phyloP scores from a whole-genome alignment of 495 filamentous ascomycete species.

The Usnea hakonensis region DNA sequence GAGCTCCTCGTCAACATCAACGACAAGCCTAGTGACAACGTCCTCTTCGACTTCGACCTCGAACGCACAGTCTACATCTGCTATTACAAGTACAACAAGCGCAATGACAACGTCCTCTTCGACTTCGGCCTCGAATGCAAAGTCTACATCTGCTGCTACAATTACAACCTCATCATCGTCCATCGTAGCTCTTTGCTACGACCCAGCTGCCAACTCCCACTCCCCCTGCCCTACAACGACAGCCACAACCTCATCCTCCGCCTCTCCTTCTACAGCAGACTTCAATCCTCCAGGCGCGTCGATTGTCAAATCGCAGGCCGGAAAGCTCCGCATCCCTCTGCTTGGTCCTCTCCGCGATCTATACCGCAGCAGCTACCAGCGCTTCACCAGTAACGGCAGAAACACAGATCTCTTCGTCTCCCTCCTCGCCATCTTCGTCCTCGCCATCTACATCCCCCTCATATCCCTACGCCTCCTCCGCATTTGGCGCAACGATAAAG shows the following conservation, averaged over 20 bases:
- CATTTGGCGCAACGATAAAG: background rate
- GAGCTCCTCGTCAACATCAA: background rate
- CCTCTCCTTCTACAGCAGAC: background rate
- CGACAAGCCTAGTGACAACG: too few species aligned
- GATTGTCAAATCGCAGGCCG: background rate
- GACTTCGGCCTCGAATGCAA: background rate
- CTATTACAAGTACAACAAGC: background rate
- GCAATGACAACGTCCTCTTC: too few species aligned
- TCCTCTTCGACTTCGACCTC: background rate
- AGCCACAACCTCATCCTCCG: background rate
- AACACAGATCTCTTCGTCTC: background rate
- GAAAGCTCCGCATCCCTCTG: background rate
- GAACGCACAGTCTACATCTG: background rate
- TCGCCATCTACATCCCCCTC: background rate
- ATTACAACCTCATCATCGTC: background rate
- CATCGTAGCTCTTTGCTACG: conserved; percentile 14
- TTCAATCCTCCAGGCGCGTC: conserved; percentile 4
- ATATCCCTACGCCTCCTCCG: background rate
- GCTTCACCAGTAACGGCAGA: too few species aligned
- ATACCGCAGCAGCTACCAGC: too few species aligned
- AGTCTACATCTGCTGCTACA: background rate
- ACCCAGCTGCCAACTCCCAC: conserved; percentile 10
- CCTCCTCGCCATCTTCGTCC: background rate
- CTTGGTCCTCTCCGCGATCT: background rate
- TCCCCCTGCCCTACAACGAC: conserved; percentile 4